These are phyloP conservation scores for Cryptosporidium sp. DNA, from an alignment of 169 alveolate species.

Conservation along the genomic window DNA sequence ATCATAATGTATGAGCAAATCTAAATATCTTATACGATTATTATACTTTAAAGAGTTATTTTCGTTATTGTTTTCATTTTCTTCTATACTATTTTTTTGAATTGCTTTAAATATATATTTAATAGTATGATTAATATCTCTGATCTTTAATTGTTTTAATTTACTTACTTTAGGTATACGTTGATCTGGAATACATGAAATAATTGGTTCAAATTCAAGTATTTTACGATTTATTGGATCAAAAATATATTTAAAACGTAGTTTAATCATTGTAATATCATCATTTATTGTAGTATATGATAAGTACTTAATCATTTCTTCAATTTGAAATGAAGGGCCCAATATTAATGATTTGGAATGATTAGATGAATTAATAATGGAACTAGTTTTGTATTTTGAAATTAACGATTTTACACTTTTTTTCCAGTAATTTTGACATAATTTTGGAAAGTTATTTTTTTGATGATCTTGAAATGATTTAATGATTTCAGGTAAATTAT, in stretches of 20 bases:
- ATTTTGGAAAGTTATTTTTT: background rate
- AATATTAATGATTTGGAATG: background rate
- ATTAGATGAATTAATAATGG: background rate
- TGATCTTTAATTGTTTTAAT: slow-evolving; percentile 8
- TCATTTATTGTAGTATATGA: background rate
- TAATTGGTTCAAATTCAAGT: background rate
- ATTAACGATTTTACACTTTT: background rate
- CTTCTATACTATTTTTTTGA: background rate
- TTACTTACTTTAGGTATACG: slow-evolving; percentile 9
- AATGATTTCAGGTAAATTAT: background rate
- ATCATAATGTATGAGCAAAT: slow-evolving; percentile 56
- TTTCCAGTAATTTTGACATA: slow-evolving; percentile 33
- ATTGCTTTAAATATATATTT: slow-evolving; percentile 45
- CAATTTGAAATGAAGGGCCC: slow-evolving; percentile 27
- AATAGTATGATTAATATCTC: slow-evolving; percentile 58
- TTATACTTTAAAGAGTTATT: background rate
- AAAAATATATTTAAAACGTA: slow-evolving; percentile 7
- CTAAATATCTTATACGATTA: slow-evolving; percentile 17
- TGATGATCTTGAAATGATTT: slow-evolving; percentile 7
- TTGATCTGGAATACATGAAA: slow-evolving; percentile 30
- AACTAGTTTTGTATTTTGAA: background rate
- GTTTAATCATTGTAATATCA: slow-evolving; percentile 22
- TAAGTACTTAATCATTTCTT: slow-evolving; percentile 9
- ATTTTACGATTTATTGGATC: background rate
- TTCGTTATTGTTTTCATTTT: background rate